Evolutionary conservation across 768 basidiomycete species (phyloP), one percentile per base, ranked within the genome.

Genomic region (Dendrothele bispora): DNA sequence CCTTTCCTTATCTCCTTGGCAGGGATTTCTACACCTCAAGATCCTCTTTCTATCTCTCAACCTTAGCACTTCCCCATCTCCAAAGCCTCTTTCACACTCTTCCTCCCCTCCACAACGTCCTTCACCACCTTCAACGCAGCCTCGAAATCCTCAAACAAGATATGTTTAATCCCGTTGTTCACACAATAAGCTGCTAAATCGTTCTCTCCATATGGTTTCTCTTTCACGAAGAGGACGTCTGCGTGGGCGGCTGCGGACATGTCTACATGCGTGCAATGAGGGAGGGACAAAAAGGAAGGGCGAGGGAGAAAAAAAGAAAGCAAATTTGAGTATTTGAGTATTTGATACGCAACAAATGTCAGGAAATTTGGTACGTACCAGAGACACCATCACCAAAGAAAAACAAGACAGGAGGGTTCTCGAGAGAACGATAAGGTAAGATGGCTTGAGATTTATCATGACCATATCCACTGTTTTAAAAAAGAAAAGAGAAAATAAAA

Each of bases 381-480:
- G 91, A 94, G 41, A 97, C 97, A 27, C 97, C 97, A 63, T 99
- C 97, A 0, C 97, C 97, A 54, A 97, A 95, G 80, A 97, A 99
- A 70, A 99, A 95, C 8, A 95, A 72, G 2, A 79, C 84, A 2
- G 97, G 95, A 4, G 84, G 82, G 39, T 80, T 62, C 5, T 71
- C 56, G 35, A 95, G 75, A 34, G 74, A 69, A n/a, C 84, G 75
- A 69, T 98, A 99, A 0, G 91, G 95, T 27, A 95, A 71, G 56
- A 98, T 98, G 2, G 95, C 92, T 56, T 86, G 87, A 6, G 89
- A 92, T 70, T 99, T 99, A 69, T 99, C 97, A 63, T 99, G 97
- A 1, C 97, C 97, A 58, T 80, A 98, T 1, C 80, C 83, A 58
- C 91, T 92, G 53, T 25, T 46, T 18, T 37, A 27, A 24, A 44